Conservation (phyloP, 2,329 filamentous ascomycete genomes). For the Nigrograna mackinnonii region DNA sequence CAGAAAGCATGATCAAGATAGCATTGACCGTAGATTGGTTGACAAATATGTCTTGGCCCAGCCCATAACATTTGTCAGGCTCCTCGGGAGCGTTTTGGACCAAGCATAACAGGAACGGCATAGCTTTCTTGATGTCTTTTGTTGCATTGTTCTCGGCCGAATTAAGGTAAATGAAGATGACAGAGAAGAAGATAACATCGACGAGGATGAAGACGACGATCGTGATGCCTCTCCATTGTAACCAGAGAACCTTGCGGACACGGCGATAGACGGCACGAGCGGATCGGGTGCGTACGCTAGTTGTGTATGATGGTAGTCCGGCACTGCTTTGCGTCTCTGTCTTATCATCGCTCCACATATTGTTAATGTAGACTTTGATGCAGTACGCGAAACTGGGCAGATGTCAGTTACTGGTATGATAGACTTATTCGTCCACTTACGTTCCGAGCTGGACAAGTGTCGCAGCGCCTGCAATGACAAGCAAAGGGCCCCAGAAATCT, state of each 20-base stretch:
- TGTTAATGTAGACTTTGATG: constrained; percentile 89
- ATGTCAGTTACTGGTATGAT: constrained; percentile 1
- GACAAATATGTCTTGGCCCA: constrained; percentile 67
- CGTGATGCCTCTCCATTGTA: constrained; percentile 92
- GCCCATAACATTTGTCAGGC: constrained; percentile 66
- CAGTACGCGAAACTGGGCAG: constrained; percentile 68
- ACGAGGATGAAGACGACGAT: constrained; percentile 88
- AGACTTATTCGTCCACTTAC: too few species aligned
- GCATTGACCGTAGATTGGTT: constrained; percentile 78
- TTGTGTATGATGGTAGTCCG: constrained; percentile 67
- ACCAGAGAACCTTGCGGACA: constrained; percentile 80
- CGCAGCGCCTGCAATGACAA: constrained; percentile 76
- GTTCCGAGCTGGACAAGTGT: constrained; percentile 83
- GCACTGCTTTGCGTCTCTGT: constrained; percentile 67
- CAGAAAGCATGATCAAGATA: constrained; percentile 78
- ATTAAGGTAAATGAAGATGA: constrained; percentile 86
- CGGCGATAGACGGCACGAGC: constrained; percentile 87
- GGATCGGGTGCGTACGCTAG: constrained; percentile 77
- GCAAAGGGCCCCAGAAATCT: constrained; percentile 87
- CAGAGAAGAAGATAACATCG: constrained; percentile 91
- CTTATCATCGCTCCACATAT: constrained; percentile 71
- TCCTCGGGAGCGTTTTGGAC: constrained; percentile 54
- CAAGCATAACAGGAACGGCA: constrained; percentile 76
- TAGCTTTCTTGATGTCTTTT: constrained; percentile 59
- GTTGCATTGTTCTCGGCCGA: constrained; percentile 60